Conservation (phyloP, 192 early-diverging fungal genomes). For the Irineochytrium annulatum region DNA sequence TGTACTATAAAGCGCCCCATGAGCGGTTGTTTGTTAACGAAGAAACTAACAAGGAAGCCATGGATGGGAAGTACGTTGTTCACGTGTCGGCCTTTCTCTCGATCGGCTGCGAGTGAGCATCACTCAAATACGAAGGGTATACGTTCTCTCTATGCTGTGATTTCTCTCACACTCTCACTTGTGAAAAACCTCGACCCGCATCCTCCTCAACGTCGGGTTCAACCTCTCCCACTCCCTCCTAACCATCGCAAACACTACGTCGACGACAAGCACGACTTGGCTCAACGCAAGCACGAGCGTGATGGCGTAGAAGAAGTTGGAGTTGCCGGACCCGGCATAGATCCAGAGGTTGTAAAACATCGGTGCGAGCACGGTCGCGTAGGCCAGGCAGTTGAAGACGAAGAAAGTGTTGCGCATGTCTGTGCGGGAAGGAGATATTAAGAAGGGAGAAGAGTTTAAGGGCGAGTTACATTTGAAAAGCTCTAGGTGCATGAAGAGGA, state of each 20-base stretch:
- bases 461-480: slow-evolving; percentile 78
- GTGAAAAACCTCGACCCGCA: slow-evolving; percentile 42
- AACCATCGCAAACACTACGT: slow-evolving; percentile 72
- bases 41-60: no score
- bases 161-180: slow-evolving; percentile 19
- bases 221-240: slow-evolving; percentile 75
- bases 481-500: slow-evolving; percentile 79
- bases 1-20: no score
- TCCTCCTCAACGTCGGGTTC: slow-evolving; percentile 49
- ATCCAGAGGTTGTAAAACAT: slow-evolving; percentile 96
- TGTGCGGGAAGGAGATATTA: no score
- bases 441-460: neutral
- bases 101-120: no score
- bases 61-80: no score
- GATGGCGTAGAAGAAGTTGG: slow-evolving; percentile 97
- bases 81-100: no score
- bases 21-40: no score
- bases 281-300: slow-evolving; percentile 87
- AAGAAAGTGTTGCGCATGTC: slow-evolving; percentile 81
- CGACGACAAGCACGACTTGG: slow-evolving; percentile 80
- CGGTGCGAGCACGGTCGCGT: slow-evolving; percentile 74
- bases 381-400: slow-evolving; percentile 64
- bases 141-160: no score
- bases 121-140: no score
- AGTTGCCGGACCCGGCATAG: slow-evolving; percentile 91